Percentiles rank a stretch among this genome's conserved stretches.
Evolutionary conservation across 2,329 filamentous ascomycete species (phyloP).

Genomic region (Microdochium trichocladiopsis): DNA sequence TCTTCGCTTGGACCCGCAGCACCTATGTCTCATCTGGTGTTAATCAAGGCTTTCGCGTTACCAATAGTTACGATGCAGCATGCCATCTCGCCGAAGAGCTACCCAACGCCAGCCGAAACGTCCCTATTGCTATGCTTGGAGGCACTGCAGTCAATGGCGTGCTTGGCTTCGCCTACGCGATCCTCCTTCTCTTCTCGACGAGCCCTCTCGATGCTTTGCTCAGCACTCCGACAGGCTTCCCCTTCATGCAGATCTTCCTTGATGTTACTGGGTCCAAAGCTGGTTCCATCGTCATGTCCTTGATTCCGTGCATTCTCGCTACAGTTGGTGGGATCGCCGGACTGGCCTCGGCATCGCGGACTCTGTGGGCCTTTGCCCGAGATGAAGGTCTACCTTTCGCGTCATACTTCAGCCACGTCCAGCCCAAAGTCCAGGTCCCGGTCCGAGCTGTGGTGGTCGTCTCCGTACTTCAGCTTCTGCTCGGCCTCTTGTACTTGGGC

Average conservation of each 20-base stretch:
- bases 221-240: slow-evolving; percentile 30
- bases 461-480: slow-evolving; percentile 16
- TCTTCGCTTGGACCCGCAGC: too few species aligned
- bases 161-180: slow-evolving; percentile 32
- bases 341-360: slow-evolving; percentile 26
- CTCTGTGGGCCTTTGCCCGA: slow-evolving; percentile 29
- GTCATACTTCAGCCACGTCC: slow-evolving; percentile 25
- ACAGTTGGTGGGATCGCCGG: slow-evolving; percentile 21
- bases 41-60: slow-evolving; percentile 20
- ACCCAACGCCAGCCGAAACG: slow-evolving; percentile 11
- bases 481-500: slow-evolving; percentile 32
- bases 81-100: slow-evolving; percentile 7
- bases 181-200: slow-evolving; percentile 35
- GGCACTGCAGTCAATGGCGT: slow-evolving; percentile 32
- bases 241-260: slow-evolving; percentile 32
- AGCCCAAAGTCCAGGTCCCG: slow-evolving; percentile 21
- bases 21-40: slow-evolving; percentile 9
- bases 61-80: slow-evolving; percentile 25
- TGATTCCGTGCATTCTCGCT: slow-evolving; percentile 18
- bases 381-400: slow-evolving; percentile 27
- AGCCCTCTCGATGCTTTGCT: slow-evolving; percentile 29
- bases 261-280: slow-evolving; percentile 16
- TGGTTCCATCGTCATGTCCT: slow-evolving; percentile 18
- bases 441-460: slow-evolving; percentile 17
- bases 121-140: slow-evolving; percentile 24